Percentiles rank a stretch among this genome's conserved stretches.
These are phyloP conservation scores for Agroathelia rolfsii DNA, from an alignment of 1,284 basidiomycete species.

Conservation along the genomic window DNA sequence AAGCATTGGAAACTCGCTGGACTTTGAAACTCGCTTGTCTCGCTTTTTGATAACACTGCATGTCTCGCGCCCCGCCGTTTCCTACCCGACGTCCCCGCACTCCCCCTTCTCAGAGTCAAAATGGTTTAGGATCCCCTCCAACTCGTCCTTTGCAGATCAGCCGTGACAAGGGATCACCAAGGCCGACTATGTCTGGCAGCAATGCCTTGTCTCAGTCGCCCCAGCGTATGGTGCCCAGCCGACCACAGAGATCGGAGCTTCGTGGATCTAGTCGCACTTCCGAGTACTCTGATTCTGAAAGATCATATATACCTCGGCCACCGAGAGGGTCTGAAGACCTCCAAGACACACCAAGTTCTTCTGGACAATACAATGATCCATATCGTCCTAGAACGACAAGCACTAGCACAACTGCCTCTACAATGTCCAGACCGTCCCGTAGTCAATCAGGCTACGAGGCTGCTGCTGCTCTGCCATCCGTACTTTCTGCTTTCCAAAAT, in stretches of 20 bases:
- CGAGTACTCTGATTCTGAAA: constrained; percentile 34
- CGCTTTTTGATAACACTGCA: no score
- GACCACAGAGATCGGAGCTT: constrained; percentile 48
- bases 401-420: constrained; percentile 31
- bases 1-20: no score
- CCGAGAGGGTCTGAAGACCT: constrained; percentile 16
- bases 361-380: no score
- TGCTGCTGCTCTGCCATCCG: constrained; percentile 38
- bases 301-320: constrained; percentile 21
- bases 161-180: constrained; percentile 27
- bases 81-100: constrained; percentile 33
- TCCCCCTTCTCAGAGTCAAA: constrained; percentile 25
- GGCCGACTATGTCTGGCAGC: constrained; percentile 35
- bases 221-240: constrained; percentile 24
- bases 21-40: no score
- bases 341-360: no score
- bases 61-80: constrained; percentile 49
- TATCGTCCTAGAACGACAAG: no score
- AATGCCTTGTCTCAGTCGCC: constrained; percentile 23
- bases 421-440: constrained; percentile 22
- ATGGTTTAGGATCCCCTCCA: constrained; percentile 21
- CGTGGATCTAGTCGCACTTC: constrained; percentile 32
- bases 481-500: constrained; percentile 58
- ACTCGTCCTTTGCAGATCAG: constrained; percentile 47
- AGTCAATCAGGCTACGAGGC: constrained; percentile 21